Evolutionary conservation across 805 yeast species (phyloP).

Genomic region (Kuraishia ogatae): DNA sequence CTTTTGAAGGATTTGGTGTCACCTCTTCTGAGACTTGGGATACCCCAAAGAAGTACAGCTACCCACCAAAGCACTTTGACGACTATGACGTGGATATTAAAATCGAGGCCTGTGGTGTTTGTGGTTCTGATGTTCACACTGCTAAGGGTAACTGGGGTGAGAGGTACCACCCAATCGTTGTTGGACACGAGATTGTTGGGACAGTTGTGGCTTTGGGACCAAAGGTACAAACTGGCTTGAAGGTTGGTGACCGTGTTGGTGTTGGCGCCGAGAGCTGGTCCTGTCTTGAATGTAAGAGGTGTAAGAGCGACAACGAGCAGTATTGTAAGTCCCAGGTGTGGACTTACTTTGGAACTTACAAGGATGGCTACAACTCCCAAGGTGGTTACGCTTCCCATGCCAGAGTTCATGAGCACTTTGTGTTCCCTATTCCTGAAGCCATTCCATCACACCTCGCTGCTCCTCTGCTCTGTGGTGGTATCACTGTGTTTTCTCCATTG

Average conservation of each 20-base stretch:
- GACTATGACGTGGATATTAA: slow-evolving; percentile 32
- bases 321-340: slow-evolving; percentile 40
- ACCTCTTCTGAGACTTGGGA: slow-evolving; percentile 16
- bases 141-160: slow-evolving; percentile 28
- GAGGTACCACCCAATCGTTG: slow-evolving; percentile 15
- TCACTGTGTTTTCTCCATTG: slow-evolving; percentile 45
- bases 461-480: slow-evolving; percentile 50
- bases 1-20: slow-evolving; percentile 20
- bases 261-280: slow-evolving; percentile 36
- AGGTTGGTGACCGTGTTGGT: slow-evolving; percentile 43
- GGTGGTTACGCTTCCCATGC: slow-evolving; percentile 46
- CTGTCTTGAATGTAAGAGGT: slow-evolving; percentile 31
- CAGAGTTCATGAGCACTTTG: slow-evolving; percentile 33
- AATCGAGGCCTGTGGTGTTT: slow-evolving; percentile 38
- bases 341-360: slow-evolving; percentile 45
- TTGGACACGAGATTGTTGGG: slow-evolving; percentile 42
- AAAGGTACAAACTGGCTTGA: slow-evolving; percentile 21
- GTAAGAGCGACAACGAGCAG: slow-evolving; percentile 26
- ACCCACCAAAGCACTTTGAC: slow-evolving; percentile 15
- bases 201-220: slow-evolving; percentile 29
- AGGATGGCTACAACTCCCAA: slow-evolving; percentile 33
- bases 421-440: slow-evolving; percentile 38
- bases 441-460: slow-evolving; percentile 35
- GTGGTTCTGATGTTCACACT: slow-evolving; percentile 43
- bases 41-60: slow-evolving; percentile 11